Evolutionary conservation across 768 basidiomycete species (phyloP), one percentile per base, ranked within the genome.

Genomic region (Cystoderma amianthinum): DNA sequence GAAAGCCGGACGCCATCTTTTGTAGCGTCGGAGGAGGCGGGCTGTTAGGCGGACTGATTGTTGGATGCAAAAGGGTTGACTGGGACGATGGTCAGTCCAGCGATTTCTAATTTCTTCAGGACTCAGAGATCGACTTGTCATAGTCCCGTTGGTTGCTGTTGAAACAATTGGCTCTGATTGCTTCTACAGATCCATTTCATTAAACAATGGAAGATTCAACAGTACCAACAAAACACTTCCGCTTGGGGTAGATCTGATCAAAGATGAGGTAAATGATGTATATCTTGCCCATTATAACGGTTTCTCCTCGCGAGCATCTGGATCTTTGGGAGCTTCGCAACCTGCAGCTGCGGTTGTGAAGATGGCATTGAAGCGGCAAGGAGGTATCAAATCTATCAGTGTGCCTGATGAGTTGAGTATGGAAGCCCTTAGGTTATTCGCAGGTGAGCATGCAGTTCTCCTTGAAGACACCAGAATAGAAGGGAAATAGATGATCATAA

Each of bases 21-120:
- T 88, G 86, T 52, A 80, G 79, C 39, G 82, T 88, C 10, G 87
- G 87, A 25, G 86, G 86, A 0, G 85, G 71, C 0, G 85, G 86
- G 1, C 60, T 89, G 0, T 58, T 85, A 2, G 83, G 79, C 7
- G 87, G 87, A 0, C 60, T 87, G 35, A 75, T 86, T 23, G 58
- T 67, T 3, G 86, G 86, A n/a, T 86, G 83, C 49, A 67, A 68
- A 38, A 54, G 52, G 2, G 69, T 74, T 2, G 76, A 72, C 15
- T 90, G 87, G 86, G 76, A 82, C 28, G 71, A 80, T 34, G 80
- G 86, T 85, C 46, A 47, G 72, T 36, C 15, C 21, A 6, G 12
- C 13, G 21, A 45, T 37, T n/a, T n/a, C n/a, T n/a, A n/a, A n/a
- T n/a, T n/a, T n/a, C n/a, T n/a, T n/a, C n/a, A n/a, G 32, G 16